Evolutionary conservation across 2,329 filamentous ascomycete species (phyloP), one percentile per base, ranked within the genome.

Genomic region (Diaporthe citriasiana): DNA sequence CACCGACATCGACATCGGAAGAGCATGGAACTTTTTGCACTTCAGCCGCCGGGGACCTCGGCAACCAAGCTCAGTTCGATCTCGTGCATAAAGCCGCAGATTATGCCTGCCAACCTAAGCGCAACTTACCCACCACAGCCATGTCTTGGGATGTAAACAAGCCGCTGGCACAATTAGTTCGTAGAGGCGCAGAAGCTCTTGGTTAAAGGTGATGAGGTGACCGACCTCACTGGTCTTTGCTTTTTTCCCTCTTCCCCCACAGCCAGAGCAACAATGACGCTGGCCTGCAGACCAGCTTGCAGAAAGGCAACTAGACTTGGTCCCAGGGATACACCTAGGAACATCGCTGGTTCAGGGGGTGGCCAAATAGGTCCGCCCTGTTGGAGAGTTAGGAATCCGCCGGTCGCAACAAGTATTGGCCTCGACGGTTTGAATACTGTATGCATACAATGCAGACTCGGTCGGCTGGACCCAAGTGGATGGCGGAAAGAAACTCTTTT

Each of bases 31-130:
- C 45, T 66, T 66, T 38, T 66, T 38, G 45, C 17, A 51, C 19
- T 38, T 53, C 47, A 68, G 15, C 63, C 63, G 47, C 27, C 47
- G 63, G 45, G 0, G 63, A 40, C 63, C 63, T 68, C 63, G 63
- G 63, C 63, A 68, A 53, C 63, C 47, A 40, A 53, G n/a, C 63
- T 53, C n/a, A 40, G 22, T 68, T 68, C 63, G 45, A 19, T 40
- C 45, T 68, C 33, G 63, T 22, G 45, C 63, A 68, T 53, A 25
- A 68, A 40, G 47, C n/a, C 47, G 30, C 45, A 68, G 45, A 53
- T 53, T 53, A 22, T 38, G 33, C 63, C 45, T 1, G 63, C 30
- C 63, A 27, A 51, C 15, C 8, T 13, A 53, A 40, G 45, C 45
- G 8, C 27, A 33, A 45, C 0, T 7, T 7, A 35, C 60, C 1